These are phyloP conservation scores for Endoconidiophora polonica DNA, from an alignment of 2,329 filamentous ascomycete genomes.

Conservation along the genomic window DNA sequence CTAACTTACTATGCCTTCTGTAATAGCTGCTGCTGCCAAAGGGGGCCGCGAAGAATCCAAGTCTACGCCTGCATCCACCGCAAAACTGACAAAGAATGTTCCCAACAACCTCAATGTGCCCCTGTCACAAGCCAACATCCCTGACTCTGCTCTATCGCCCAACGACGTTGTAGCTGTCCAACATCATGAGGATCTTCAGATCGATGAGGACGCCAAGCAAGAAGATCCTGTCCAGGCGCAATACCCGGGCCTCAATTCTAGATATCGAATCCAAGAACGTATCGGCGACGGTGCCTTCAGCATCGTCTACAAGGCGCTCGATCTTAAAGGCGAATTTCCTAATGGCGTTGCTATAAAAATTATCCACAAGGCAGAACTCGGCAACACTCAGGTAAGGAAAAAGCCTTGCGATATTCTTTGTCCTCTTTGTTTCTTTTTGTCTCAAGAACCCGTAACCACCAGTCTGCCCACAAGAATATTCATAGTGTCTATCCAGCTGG, in stretches of 20 bases:
- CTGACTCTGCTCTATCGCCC: neutral
- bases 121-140: neutral
- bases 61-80: neutral
- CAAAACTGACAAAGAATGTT: neutral
- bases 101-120: neutral
- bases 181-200: conserved; percentile 5
- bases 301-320: conserved; percentile 85
- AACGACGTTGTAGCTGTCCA: conserved; percentile 6
- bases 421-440: neutral
- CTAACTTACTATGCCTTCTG: neutral
- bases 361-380: conserved; percentile 98
- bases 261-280: conserved; percentile 47
- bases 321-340: conserved; percentile 50
- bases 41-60: conserved; percentile 9
- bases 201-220: neutral
- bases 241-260: conserved; percentile 32
- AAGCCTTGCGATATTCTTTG: neutral
- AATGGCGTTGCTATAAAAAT: conserved; percentile 89
- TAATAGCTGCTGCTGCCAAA: conserved; percentile 5
- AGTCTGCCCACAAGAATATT: too few relatives aligned
- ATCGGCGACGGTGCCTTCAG: conserved; percentile 99
- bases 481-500: too few relatives aligned
- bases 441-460: neutral
- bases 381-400: conserved; percentile 82
- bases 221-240: conserved; percentile 2